Evolutionary conservation across 208 protist genomes (phyloP).

Genomic region (Kentomonas sorsogonicus): DNA sequence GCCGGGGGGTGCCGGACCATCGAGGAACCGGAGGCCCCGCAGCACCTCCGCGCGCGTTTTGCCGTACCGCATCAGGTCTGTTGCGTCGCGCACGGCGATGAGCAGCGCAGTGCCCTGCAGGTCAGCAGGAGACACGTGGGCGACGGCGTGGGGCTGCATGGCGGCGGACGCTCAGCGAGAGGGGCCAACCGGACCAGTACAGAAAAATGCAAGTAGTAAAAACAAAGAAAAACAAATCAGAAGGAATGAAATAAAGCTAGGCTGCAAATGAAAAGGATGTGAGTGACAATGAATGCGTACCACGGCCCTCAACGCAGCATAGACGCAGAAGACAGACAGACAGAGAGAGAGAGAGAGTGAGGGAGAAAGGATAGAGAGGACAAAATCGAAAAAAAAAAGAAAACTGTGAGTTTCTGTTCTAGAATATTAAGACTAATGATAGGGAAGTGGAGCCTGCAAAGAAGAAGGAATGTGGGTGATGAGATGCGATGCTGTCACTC

Average conservation of each 20-base stretch:
- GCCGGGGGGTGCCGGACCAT: no score
- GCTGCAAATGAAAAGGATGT: neutral
- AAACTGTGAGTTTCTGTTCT: neutral
- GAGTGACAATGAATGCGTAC: neutral
- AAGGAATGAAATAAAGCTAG: neutral
- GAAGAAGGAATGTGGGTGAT: no score
- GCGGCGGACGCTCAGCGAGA: neutral
- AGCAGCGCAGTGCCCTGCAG: neutral
- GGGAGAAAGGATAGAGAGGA: neutral
- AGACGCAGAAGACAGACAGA: neutral
- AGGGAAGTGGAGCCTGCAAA: no score
- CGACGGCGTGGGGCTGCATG: neutral
- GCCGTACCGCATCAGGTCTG: constrained; percentile 19
- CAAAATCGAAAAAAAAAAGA: constrained; percentile 3
- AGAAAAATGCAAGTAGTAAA: neutral
- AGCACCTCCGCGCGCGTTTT: constrained; percentile 12
- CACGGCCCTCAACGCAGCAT: neutral
- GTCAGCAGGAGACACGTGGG: neutral
- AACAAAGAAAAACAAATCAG: neutral
- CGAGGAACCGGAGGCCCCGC: no score
- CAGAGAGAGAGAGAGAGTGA: neutral
- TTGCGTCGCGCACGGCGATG: constrained; percentile 6
- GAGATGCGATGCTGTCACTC: no score
- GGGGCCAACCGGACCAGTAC: neutral
- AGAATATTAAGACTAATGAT: no score